Conservation (phyloP, 139 green algal species). For the Chlamydomonas sphaeroides region DNA sequence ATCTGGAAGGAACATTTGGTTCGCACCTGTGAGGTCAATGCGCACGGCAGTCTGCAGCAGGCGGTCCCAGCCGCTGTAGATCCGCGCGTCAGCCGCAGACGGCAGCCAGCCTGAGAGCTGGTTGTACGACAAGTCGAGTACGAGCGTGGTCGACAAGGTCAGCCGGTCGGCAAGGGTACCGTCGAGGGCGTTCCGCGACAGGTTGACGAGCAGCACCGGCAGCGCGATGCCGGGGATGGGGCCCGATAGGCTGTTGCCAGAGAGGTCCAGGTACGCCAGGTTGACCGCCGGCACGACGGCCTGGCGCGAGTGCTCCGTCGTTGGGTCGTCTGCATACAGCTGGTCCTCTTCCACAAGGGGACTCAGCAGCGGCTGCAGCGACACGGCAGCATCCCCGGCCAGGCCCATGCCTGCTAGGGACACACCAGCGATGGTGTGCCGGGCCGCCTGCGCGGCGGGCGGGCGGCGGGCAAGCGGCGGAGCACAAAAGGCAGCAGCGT, state of each 20-base stretch:
- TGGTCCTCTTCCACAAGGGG: no score
- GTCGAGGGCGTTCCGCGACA: neutral
- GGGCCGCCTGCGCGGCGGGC: no score
- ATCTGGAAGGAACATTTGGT: neutral
- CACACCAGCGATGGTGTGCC: no score
- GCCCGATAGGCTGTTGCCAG: neutral
- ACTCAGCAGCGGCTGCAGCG: neutral
- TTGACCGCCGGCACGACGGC: neutral
- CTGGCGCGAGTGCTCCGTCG: no score
- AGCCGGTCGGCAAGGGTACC: neutral
- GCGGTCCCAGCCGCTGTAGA: neutral
- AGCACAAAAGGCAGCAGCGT: no score
- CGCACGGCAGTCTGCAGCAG: neutral
- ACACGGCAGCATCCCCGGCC: no score
- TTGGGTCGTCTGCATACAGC: no score
- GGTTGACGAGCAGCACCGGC: neutral
- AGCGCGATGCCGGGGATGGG: neutral
- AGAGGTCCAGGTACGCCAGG: neutral
- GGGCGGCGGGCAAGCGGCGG: no score
- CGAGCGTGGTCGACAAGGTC: neutral
- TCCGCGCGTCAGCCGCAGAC: neutral
- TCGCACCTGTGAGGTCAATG: neutral
- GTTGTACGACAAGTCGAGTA: neutral
- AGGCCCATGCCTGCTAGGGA: neutral
- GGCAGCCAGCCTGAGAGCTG: neutral